Percentiles rank a stretch among this genome's conserved stretches.
Evolutionary conservation across 116 monocot genomes (phyloP).

Genomic region (Thalassia testudinum): DNA sequence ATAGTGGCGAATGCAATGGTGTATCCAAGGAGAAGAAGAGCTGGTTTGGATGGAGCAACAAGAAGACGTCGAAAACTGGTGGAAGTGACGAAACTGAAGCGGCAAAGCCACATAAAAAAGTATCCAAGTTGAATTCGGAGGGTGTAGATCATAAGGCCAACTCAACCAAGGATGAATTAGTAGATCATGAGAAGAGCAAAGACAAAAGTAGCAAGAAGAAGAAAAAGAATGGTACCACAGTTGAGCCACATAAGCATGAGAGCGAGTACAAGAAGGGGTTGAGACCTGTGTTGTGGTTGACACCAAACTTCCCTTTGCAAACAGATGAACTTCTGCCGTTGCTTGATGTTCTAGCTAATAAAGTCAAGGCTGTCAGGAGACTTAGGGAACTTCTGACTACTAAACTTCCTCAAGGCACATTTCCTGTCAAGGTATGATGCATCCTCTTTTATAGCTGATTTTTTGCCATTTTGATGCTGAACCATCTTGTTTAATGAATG

Average conservation of each 20-base stretch:
- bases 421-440: constrained; percentile 86
- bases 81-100: constrained; percentile 29
- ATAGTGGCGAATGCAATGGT: constrained; percentile 23
- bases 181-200: constrained; percentile 47
- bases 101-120: not conserved
- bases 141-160: constrained; percentile 33
- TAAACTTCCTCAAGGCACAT: constrained; percentile 87
- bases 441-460: too few species aligned
- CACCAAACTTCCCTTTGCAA: constrained; percentile 83
- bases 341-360: constrained; percentile 91
- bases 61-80: constrained; percentile 33
- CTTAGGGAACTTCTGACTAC: constrained; percentile 93
- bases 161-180: constrained; percentile 17
- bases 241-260: constrained; percentile 55
- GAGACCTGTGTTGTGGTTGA: constrained; percentile 90
- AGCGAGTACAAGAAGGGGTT: constrained; percentile 96
- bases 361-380: constrained; percentile 96
- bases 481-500: too few species aligned
- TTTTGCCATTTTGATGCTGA: too few species aligned
- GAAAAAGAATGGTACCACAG: constrained; percentile 46
- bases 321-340: constrained; percentile 79
- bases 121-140: constrained; percentile 23
- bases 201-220: constrained; percentile 72
- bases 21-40: constrained; percentile 66
- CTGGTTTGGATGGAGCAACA: constrained; percentile 90